Evolutionary conservation across 164 flowering plant species (phyloP).

Genomic region (Buxus sempervirens): DNA sequence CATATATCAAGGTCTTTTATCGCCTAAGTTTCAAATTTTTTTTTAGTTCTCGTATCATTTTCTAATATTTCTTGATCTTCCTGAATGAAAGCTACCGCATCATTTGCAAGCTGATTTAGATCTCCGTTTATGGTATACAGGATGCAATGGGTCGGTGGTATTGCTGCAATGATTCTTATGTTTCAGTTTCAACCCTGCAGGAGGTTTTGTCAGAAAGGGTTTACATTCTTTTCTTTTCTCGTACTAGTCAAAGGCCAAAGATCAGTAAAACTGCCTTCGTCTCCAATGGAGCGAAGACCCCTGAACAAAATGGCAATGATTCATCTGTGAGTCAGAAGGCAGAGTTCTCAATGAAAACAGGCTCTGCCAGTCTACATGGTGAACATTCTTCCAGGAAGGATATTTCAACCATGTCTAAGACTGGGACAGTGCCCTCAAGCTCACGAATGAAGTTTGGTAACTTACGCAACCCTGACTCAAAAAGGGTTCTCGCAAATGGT

Average conservation of each 20-base stretch:
- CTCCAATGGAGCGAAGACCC: slow-evolving; percentile 47
- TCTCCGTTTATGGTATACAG: slow-evolving; percentile 31
- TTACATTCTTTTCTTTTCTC: slow-evolving; percentile 86
- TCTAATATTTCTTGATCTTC: not conserved
- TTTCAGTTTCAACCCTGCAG: slow-evolving; percentile 60
- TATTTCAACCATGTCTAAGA: slow-evolving; percentile 24
- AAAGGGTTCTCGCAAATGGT: slow-evolving; percentile 32
- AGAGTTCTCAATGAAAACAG: slow-evolving; percentile 25
- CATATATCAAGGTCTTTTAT: slow-evolving; percentile 80
- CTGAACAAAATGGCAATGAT: slow-evolving; percentile 41
- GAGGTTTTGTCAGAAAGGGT: slow-evolving; percentile 94
- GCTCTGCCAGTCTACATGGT: slow-evolving; percentile 18
- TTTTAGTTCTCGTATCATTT: not conserved
- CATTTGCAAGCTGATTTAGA: not conserved
- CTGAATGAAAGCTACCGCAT: not conserved
- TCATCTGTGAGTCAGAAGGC: slow-evolving; percentile 22
- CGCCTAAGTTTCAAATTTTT: not conserved
- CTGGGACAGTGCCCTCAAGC: slow-evolving; percentile 35
- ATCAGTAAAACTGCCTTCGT: slow-evolving; percentile 25
- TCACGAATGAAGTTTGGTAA: slow-evolving; percentile 34
- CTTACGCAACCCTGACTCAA: slow-evolving; percentile 29
- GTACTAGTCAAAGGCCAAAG: slow-evolving; percentile 58
- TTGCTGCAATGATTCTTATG: slow-evolving; percentile 91
- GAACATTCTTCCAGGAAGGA: slow-evolving; percentile 28
- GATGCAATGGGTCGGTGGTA: slow-evolving; percentile 88